phyloP scores from a whole-genome alignment of 345 rosid genomes.

The Pseudoturritis turrita region DNA sequence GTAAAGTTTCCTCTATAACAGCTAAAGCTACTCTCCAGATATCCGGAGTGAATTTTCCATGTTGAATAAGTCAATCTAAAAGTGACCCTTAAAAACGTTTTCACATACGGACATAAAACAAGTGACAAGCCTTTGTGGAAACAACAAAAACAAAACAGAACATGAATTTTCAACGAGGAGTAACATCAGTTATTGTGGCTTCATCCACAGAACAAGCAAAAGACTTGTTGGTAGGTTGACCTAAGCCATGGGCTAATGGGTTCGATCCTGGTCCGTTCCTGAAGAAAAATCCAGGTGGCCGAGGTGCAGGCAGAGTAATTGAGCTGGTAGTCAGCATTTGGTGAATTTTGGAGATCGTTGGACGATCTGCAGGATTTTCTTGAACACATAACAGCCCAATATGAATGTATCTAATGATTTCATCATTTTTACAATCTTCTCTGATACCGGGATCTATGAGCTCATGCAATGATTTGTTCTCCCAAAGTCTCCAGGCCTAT shows the following conservation, averaged over 20 bases:
- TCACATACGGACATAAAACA: neutral
- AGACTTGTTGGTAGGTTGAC: slow-evolving; percentile 10
- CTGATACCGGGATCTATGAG: slow-evolving; percentile 4
- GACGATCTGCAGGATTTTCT: slow-evolving; percentile 26
- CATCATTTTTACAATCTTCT: slow-evolving; percentile 4
- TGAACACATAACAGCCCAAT: slow-evolving; percentile 32
- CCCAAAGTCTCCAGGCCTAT: slow-evolving; percentile 30
- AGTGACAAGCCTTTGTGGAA: neutral
- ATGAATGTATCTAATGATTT: slow-evolving; percentile 20
- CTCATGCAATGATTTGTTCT: neutral
- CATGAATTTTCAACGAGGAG: slow-evolving; percentile 14
- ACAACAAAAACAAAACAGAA: neutral
- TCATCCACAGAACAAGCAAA: slow-evolving; percentile 7
- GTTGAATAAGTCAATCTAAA: neutral
- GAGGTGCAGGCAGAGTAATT: neutral
- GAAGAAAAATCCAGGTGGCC: slow-evolving; percentile 19
- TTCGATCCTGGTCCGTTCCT: neutral
- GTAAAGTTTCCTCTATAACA: no score
- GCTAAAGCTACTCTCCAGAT: no score
- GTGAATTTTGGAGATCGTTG: neutral
- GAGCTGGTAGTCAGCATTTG: slow-evolving; percentile 24
- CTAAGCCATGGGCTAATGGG: neutral
- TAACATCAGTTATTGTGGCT: slow-evolving; percentile 9
- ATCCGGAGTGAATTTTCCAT: neutral
- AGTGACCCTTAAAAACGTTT: neutral